A percentile compares a stretch with the other conserved stretches of the same genome.
Evolutionary conservation across 768 basidiomycete genomes (phyloP).

Genomic region (Astraeus odoratus): DNA sequence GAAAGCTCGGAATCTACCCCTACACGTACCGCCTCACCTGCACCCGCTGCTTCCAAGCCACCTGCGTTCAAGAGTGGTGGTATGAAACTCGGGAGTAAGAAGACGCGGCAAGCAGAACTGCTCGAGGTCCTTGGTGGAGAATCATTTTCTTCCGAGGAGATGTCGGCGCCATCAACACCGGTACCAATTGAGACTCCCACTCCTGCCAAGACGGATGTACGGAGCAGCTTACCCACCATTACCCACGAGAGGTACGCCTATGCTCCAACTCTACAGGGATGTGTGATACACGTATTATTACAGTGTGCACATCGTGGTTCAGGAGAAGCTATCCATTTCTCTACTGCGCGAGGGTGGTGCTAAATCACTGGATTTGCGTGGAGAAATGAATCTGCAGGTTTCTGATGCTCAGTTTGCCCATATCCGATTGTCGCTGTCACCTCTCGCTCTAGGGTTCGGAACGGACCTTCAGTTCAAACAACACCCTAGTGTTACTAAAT

Average conservation of each 20-base stretch:
- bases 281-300: not conserved
- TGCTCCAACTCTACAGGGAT: no score
- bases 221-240: slow-evolving; percentile 69
- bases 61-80: slow-evolving; percentile 91
- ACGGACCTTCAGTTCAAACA: slow-evolving; percentile 90
- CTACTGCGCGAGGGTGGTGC: slow-evolving; percentile 89
- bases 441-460: slow-evolving; percentile 50
- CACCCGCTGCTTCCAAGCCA: slow-evolving; percentile 43
- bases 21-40: slow-evolving; percentile 36
- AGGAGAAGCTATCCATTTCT: slow-evolving; percentile 74
- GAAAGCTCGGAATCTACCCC: slow-evolving; percentile 54
- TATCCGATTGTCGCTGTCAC: slow-evolving; percentile 58
- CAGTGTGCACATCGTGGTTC: slow-evolving; percentile 83
- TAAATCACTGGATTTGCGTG: slow-evolving; percentile 85
- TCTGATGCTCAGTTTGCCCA: slow-evolving; percentile 68
- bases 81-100: slow-evolving; percentile 95
- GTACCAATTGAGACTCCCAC: slow-evolving; percentile 39
- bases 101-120: slow-evolving; percentile 82
- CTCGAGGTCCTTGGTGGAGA: slow-evolving; percentile 84
- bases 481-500: slow-evolving; percentile 91
- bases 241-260: slow-evolving; percentile 60
- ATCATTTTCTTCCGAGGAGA: slow-evolving; percentile 46
- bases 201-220: slow-evolving; percentile 37
- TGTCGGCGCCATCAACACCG: slow-evolving; percentile 47
- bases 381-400: slow-evolving; percentile 90